Base-by-base conservation (phyloP, 305 asterid species). In the Rubia tinctorum region DNA sequence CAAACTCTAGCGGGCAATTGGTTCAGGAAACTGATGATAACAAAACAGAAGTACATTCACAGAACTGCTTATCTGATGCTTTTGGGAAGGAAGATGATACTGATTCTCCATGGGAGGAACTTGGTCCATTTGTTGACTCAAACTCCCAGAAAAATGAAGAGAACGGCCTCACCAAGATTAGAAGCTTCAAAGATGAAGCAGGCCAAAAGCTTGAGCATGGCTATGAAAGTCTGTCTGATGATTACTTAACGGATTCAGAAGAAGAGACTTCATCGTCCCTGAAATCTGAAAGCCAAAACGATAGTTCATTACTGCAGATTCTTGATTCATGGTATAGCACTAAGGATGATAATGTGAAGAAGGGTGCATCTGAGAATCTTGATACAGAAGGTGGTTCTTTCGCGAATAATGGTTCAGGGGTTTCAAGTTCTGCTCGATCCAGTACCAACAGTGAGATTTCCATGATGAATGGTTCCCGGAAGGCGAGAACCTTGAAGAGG, bases 91-190 rank as follows among this genome's bases (percentile, higher is more conserved):
- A 79, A 25, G 89, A 86, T 23, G 94, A 86, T 18, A 23, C 65
- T 39, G 96, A 88, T 68, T 86, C 93, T 76, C 68, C 77, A 13
- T 91, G 94, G 92, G 97, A 88, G 4, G 98, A 94, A 82, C 97
- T 94, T 22, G 98, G 97, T 34, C 96, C 98, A 7, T 78, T 86
- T 25, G 82, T 87, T 68, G 67, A 58, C 69, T 69, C 81, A 27
- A 79, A 73, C 55, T 72, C 79, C 9, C 71, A 69, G 43, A 82
- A 77, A 62, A 78, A 77, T 45, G 89, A 71, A 73, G 77, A 74
- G 73, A 78, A 18, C 2, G 76, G 71, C 11, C 37, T 78, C 30
- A 51, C 69, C n/a, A 61, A 64, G 47, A 53, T 43, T 22, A 75
- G 73, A 65, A 82, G 74, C 81, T 51, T 49, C 44, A 73, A 34